Base-by-base conservation (phyloP, 371 early-diverging fungal genomes). In the Rhizomucor miehei region DNA sequence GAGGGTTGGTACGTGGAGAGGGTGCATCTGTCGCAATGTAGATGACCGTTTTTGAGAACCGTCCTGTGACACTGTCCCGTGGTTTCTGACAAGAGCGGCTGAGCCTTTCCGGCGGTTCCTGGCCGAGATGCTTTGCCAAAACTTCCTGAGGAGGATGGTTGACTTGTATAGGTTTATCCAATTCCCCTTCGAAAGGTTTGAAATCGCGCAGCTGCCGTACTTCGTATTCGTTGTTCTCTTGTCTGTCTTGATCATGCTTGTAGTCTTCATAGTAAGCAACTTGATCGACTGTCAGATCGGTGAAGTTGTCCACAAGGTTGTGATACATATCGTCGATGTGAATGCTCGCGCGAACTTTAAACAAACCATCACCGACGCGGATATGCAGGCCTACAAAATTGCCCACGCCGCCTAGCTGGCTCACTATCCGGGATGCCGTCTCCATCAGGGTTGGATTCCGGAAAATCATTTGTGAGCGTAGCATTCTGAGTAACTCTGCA, bases 1-100 rank as follows among this genome's bases (percentile, higher is more conserved):
- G 55, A 1, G 79, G 81, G 52, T 81, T 79, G 12, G 62, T 56
- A 19, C 81, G 57, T 1, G 83, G 83, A 39, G 75, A 59, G 5
- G 78, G 71, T 1, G 77, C 79, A 55, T 85, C 85, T 1, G 85
- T 85, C 0, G 83, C 85, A 40, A 85, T 78, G 44, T 73, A 85
- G 21, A 85, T 66, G 3, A 69, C 67, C 0, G 79, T 71, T 9
- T 59, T 45, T 12, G 48, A 43, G 52, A 65, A 65, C 12, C 55
- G 57, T 6, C 21, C 17, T 1, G 57, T 60, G 14, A 52, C 38
- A 1, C 20, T 39, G 51, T 65, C 51, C 17, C 23, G 40, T 6
- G 46, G 50, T n/a, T 21, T 19, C 12, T 41, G 41, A 40, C 54
- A 60, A 1, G 44, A 34, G 14, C 35, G 29, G 23, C n/a, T 29